These are phyloP conservation scores for Asparagopsis taxiformis DNA, from an alignment of 31 red algal genomes.

Conservation along the genomic window DNA sequence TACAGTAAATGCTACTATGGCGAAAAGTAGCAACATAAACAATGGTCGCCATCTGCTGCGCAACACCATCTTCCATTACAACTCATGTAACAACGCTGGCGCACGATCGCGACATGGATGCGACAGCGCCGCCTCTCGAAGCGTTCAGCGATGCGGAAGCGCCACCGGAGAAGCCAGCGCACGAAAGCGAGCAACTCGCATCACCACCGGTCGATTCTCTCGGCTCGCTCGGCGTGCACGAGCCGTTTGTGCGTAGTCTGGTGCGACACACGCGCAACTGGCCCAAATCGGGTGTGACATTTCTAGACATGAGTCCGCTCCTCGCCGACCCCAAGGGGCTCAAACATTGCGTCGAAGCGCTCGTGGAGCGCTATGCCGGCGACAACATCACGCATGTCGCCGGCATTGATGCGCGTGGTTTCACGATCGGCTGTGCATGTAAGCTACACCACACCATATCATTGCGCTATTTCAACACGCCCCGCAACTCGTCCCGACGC, in stretches of 20 bases:
- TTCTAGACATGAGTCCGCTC: slow-evolving; percentile 42
- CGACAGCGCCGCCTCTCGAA: neutral
- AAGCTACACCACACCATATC: slow-evolving; percentile 2
- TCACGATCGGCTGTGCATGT: slow-evolving; percentile 57
- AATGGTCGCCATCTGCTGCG: no score
- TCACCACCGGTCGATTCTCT: slow-evolving; percentile 6
- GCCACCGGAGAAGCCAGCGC: neutral
- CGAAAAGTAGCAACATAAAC: no score
- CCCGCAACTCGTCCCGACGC: neutral
- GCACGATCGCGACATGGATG: no score
- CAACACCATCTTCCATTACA: no score
- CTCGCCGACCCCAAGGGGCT: slow-evolving; percentile 47
- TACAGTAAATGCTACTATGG: no score
- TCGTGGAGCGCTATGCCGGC: slow-evolving; percentile 26
- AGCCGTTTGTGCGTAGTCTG: slow-evolving; percentile 41
- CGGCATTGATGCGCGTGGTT: slow-evolving; percentile 68
- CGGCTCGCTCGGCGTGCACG: slow-evolving; percentile 44
- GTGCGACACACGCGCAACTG: slow-evolving; percentile 34
- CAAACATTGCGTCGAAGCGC: slow-evolving; percentile 29
- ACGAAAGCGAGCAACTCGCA: neutral
- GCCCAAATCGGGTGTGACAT: slow-evolving; percentile 45
- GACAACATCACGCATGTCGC: slow-evolving; percentile 37
- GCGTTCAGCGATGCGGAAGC: neutral
- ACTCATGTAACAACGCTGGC: no score
- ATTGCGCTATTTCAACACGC: neutral